Evolutionary conservation across 805 yeast species (phyloP).

Genomic region (Schizosaccharomyces osmophilus): DNA sequence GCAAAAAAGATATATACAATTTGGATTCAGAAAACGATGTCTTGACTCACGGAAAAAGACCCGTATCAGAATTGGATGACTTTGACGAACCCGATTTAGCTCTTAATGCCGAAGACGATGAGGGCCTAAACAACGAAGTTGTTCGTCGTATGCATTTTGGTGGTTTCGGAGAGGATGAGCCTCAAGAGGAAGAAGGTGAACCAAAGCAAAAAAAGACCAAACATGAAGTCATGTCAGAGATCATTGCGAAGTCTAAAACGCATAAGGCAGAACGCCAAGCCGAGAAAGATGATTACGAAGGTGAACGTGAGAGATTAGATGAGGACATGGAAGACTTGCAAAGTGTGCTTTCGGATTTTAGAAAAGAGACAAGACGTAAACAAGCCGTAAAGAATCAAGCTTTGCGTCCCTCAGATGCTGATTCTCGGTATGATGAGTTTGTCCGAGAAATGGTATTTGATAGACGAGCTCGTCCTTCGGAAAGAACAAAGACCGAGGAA

Average conservation of each 20-base stretch:
- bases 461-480: constrained; percentile 18
- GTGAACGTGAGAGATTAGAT: constrained; percentile 16
- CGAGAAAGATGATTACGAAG: constrained; percentile 16
- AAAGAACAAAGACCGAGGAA: constrained; percentile 20
- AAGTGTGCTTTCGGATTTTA: constrained; percentile 4
- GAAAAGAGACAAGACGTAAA: neutral
- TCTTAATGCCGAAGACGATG: constrained; percentile 14
- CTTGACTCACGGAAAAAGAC: constrained; percentile 60
- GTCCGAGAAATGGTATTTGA: constrained; percentile 19
- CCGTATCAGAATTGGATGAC: constrained; percentile 31
- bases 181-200: constrained; percentile 20
- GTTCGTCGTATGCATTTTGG: constrained; percentile 4
- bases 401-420: constrained; percentile 6
- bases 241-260: constrained; percentile 20
- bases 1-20: constrained; percentile 33
- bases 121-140: constrained; percentile 15
- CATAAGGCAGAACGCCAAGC: constrained; percentile 19
- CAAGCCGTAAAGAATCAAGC: neutral
- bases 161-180: constrained; percentile 12
- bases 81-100: constrained; percentile 23
- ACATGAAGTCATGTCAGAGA: constrained; percentile 21
- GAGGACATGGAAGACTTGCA: constrained; percentile 13
- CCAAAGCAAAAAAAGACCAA: constrained; percentile 16
- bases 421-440: constrained; percentile 14
- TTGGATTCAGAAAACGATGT: constrained; percentile 33